Percentiles rank a stretch among this genome's conserved stretches.
Evolutionary conservation across 192 early-diverging fungal genomes (phyloP).

Genomic region (Backusella liffmaniae): DNA sequence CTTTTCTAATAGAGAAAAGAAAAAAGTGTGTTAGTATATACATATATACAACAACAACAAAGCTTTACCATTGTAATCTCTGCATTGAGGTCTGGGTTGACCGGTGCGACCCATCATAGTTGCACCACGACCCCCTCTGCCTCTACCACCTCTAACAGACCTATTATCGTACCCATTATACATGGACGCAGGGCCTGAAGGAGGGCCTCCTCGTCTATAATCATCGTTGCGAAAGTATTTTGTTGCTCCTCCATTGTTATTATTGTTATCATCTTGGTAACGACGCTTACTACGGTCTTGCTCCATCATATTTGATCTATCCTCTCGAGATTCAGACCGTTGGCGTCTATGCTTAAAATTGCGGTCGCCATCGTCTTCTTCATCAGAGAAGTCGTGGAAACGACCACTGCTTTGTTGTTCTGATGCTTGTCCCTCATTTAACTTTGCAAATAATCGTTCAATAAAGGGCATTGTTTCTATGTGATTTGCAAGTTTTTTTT

Average conservation of each 20-base stretch:
- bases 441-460: slow-evolving; percentile 50
- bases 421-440: slow-evolving; percentile 25
- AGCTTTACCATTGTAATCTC: slow-evolving; percentile 72
- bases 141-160: slow-evolving; percentile 35
- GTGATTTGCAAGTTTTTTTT: too few relatives aligned
- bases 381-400: slow-evolving; percentile 46
- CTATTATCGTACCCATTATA: slow-evolving; percentile 21
- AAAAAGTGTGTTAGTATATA: background rate
- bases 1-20: slow-evolving; percentile 48
- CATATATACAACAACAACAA: background rate
- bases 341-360: slow-evolving; percentile 70
- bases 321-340: slow-evolving; percentile 37
- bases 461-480: slow-evolving; percentile 72
- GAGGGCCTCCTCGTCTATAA: background rate
- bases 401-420: slow-evolving; percentile 33
- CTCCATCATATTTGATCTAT: slow-evolving; percentile 10
- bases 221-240: slow-evolving; percentile 24
- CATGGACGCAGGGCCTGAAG: slow-evolving; percentile 26
- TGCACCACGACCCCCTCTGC: slow-evolving; percentile 38
- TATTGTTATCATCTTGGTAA: slow-evolving; percentile 18
- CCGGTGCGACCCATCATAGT: slow-evolving; percentile 37
- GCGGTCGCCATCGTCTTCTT: slow-evolving; percentile 65
- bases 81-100: slow-evolving; percentile 54
- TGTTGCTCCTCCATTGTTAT: slow-evolving; percentile 19
- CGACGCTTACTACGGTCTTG: slow-evolving; percentile 23